Base-by-base conservation (phyloP, 2,329 filamentous ascomycete species). In the Sporothrix inflata region DNA sequence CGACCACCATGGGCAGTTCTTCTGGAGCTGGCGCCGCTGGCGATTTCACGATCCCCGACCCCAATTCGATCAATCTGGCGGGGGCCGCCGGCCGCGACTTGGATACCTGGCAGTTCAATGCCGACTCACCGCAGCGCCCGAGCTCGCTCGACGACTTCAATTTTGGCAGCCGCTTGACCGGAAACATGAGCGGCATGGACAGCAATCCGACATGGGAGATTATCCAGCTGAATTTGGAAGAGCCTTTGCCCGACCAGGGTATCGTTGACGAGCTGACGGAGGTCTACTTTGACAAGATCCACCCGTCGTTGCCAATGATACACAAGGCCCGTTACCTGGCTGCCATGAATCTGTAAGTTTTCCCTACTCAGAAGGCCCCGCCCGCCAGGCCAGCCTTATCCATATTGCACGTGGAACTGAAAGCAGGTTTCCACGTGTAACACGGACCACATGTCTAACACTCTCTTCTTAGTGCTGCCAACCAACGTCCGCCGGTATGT, bases 211-310 rank as follows among this genome's bases (percentile, higher is more conserved):
- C 90, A 0, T 97, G 94, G 94, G 94, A 98, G 77, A 89, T 89
- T 84, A 87, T 89, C 75, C 86, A 87, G 0, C 77, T 90, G 19
- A 87, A 87, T 4, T 79, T 90, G 19, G 87, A 89, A 74, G 88
- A 90, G 76, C 87, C 88, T 68, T 77, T 89, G 45, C 88, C 88
- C 0, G 83, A 86, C 0, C 87, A 88, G 75, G 85, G 88, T 63
- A 89, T 86, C 4, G 88, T 97, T 75, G 92, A 98, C 77, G 94
- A 98, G 78, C 83, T 99, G 89, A 91, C 97, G 77, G 88, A 92
- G 77, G 89, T 96, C 34, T 99, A 92, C 81, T 98, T 98, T 79
- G 90, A 94, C 72, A 98, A 97, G 80, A 87, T 97, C 11, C 93
- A 98, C 78, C 91, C 92, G 0, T 94, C 93, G 0, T 78, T 93